A percentile compares a stretch with the other conserved stretches of the same genome.
Conservation (phyloP, 169 alveolate species). For the Toxoplasma gondii region DNA sequence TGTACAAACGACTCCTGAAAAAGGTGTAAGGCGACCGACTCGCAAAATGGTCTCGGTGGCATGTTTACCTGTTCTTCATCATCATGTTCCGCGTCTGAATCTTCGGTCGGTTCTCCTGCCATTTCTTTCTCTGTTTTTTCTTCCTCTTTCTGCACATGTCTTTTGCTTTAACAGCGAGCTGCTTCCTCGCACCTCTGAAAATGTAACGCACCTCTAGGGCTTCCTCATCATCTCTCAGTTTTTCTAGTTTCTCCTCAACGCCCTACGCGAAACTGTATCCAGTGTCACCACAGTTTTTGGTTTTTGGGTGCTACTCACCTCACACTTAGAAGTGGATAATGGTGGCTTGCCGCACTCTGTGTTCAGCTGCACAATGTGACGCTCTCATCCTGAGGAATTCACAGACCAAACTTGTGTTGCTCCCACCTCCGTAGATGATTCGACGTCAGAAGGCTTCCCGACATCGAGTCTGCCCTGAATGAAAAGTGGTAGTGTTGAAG, state of each 20-base stretch:
- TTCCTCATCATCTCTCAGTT: background rate
- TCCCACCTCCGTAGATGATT: slow-evolving; percentile 12
- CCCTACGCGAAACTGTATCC: background rate
- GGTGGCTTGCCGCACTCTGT: background rate
- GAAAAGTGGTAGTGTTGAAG: no score
- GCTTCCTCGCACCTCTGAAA: background rate
- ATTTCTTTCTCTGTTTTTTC: background rate
- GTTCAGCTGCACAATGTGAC: background rate
- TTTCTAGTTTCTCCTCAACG: background rate
- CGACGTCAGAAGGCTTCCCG: background rate
- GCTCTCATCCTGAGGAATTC: background rate
- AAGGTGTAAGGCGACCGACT: background rate
- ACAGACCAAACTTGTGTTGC: background rate
- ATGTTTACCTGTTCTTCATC: background rate
- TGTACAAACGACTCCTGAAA: background rate
- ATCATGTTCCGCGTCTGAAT: background rate
- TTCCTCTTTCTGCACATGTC: background rate
- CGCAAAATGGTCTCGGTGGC: background rate
- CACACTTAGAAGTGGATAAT: background rate
- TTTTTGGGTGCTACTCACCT: background rate
- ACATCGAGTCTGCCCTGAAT: background rate
- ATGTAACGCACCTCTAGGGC: background rate
- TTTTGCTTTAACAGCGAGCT: background rate
- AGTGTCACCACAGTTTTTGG: background rate
- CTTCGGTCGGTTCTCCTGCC: slow-evolving; percentile 26